These are phyloP conservation scores for Trichoderma simmonsii DNA, from an alignment of 2,329 filamentous ascomycete genomes.

Conservation along the genomic window DNA sequence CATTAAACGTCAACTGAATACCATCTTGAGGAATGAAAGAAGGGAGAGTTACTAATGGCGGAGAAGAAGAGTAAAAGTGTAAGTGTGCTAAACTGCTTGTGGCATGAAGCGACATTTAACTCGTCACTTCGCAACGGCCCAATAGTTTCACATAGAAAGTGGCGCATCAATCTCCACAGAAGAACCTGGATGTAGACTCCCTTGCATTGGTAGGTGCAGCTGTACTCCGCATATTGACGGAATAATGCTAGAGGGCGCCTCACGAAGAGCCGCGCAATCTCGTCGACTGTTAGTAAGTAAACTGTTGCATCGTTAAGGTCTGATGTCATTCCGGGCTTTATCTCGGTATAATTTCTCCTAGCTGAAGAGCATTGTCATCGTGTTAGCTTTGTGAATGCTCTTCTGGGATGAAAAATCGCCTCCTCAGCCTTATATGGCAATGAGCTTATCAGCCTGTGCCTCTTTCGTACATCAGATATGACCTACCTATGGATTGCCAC, in stretches of 20 bases:
- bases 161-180: background rate
- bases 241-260: background rate
- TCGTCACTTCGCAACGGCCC: background rate
- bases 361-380: background rate
- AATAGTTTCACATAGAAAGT: background rate
- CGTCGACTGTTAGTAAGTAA: background rate
- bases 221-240: background rate
- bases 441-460: background rate
- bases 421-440: background rate
- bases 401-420: background rate
- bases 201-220: background rate
- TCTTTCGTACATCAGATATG: too few relatives aligned
- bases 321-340: background rate
- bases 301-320: too few relatives aligned
- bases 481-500: background rate
- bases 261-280: background rate
- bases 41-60: background rate
- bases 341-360: background rate
- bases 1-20: background rate
- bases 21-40: background rate
- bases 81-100: background rate
- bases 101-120: background rate
- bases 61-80: background rate
- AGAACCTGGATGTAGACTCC: background rate
- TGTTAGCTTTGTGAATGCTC: background rate